phyloP scores from a whole-genome alignment of 139 green algal genomes.

The Chlamydomonas asymmetrica region DNA sequence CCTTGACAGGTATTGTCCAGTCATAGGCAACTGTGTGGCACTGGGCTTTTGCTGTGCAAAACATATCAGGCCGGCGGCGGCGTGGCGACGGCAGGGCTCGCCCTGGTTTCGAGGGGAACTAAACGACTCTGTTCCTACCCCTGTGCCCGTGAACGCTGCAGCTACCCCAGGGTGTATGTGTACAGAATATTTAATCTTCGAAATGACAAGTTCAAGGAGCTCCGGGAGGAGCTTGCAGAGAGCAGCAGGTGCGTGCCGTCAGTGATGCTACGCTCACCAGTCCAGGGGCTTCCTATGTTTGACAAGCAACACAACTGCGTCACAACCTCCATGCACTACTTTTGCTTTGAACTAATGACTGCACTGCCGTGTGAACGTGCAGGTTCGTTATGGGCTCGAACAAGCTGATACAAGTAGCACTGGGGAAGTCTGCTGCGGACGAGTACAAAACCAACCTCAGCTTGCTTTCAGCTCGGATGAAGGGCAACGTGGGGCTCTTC shows the following conservation, averaged over 20 bases:
- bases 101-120: too few relatives aligned
- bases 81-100: too few relatives aligned
- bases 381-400: slow-evolving; percentile 92
- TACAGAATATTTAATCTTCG: slow-evolving; percentile 92
- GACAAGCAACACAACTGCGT: not conserved
- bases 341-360: not conserved
- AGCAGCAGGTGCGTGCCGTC: slow-evolving; percentile 70
- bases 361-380: not conserved
- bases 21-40: too few relatives aligned
- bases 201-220: slow-evolving; percentile 92
- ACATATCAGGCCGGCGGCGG: too few relatives aligned
- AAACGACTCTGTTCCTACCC: not conserved
- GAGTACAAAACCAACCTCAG: slow-evolving; percentile 74
- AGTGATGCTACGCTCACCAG: too few relatives aligned
- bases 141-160: slow-evolving; percentile 28
- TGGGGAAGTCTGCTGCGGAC: slow-evolving; percentile 76
- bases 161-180: slow-evolving; percentile 81
- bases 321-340: not conserved
- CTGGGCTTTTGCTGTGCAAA: too few relatives aligned
- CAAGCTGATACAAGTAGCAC: slow-evolving; percentile 87
- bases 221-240: slow-evolving; percentile 76
- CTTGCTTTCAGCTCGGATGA: slow-evolving; percentile 61
- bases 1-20: slow-evolving; percentile 83
- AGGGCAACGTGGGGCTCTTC: slow-evolving; percentile 84
- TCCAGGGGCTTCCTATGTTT: too few relatives aligned